phyloP scores from a whole-genome alignment of 148 eudicot species.

The Rhododendron williamsianum region DNA sequence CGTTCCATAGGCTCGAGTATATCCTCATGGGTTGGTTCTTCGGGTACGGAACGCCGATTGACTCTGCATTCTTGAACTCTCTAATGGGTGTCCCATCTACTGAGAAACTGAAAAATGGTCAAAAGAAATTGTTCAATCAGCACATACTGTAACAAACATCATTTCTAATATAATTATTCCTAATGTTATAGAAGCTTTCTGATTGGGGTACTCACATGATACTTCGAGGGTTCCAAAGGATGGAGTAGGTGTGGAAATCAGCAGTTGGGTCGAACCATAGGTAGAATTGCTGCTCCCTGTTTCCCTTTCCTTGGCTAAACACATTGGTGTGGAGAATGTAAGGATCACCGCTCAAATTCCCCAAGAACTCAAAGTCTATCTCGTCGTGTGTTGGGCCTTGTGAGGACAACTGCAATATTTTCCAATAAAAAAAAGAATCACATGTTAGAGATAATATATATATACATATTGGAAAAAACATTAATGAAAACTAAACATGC shows the following conservation, averaged over 20 bases:
- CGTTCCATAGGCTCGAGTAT: constrained; percentile 34
- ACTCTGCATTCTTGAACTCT: constrained; percentile 33
- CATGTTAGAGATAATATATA: no score
- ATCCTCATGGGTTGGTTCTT: constrained; percentile 35
- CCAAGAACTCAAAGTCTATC: no score
- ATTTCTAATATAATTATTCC: no score
- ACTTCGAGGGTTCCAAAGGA: background rate
- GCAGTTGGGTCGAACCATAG: background rate
- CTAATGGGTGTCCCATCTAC: constrained; percentile 36
- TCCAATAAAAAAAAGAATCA: no score
- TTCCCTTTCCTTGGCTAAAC: no score
- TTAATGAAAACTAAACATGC: background rate
- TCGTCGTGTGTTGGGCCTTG: no score
- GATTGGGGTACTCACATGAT: background rate
- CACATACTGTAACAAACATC: background rate
- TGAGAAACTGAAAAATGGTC: constrained; percentile 20
- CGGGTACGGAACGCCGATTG: constrained; percentile 31
- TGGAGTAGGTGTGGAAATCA: background rate
- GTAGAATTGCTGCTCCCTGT: background rate
- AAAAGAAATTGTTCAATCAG: background rate
- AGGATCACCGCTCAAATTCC: no score
- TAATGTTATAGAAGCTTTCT: no score
- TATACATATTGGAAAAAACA: background rate
- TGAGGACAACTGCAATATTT: no score
- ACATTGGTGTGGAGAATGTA: no score